Conservation (phyloP, 495 filamentous ascomycete genomes). For the Lepraria neglecta region DNA sequence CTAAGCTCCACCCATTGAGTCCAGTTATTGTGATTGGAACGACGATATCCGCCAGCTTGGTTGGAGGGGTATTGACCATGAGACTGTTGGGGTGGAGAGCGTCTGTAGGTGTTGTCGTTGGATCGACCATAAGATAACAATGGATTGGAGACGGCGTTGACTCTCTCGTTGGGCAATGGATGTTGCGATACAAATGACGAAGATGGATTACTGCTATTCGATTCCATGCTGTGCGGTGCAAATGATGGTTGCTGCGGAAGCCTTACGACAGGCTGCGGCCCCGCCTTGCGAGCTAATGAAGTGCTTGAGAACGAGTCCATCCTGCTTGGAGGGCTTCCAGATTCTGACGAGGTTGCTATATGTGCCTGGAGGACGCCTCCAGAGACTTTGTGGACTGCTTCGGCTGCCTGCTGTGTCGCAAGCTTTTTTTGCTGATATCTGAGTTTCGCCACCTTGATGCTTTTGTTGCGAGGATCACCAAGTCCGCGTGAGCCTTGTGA, state of each 20-base stretch:
- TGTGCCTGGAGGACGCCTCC: neutral
- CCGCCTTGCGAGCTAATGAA: neutral
- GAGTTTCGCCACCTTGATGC: neutral
- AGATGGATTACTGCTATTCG: neutral
- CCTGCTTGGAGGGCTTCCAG: neutral
- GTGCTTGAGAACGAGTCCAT: neutral
- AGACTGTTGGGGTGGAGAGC: neutral
- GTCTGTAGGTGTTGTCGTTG: neutral
- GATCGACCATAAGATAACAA: neutral
- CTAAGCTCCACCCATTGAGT: constrained; percentile 36
- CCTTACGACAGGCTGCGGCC: constrained; percentile 4
- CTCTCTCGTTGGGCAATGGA: neutral
- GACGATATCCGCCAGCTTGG: neutral
- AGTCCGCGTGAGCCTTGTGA: neutral
- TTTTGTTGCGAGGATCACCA: neutral
- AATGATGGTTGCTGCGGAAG: neutral
- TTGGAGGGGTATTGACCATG: neutral
- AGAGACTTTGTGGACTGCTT: neutral
- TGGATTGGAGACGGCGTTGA: neutral
- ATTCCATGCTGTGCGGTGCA: neutral
- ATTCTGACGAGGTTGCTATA: neutral
- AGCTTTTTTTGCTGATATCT: constrained; percentile 2
- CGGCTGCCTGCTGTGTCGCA: neutral
- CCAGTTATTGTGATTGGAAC: constrained; percentile 31
- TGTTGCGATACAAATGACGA: neutral